Percentiles rank a stretch among this genome's conserved stretches.
phyloP scores from a whole-genome alignment of 1,284 basidiomycete species.

The Cutaneotrichosporon dermatis region DNA sequence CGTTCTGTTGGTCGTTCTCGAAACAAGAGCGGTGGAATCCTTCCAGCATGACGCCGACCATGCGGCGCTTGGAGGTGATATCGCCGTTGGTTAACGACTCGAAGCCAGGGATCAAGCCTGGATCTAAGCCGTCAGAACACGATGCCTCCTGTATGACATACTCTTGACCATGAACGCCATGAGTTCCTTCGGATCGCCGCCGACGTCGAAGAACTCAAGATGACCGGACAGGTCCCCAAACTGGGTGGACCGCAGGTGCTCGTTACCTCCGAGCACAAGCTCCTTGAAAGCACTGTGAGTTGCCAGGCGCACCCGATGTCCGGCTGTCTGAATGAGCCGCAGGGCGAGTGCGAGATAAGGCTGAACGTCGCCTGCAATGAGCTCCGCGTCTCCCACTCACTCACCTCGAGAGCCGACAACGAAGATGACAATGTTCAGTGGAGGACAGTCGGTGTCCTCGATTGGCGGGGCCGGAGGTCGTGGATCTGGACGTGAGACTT shows the following conservation, averaged over 20 bases:
- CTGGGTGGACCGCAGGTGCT: constrained; percentile 53
- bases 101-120: constrained; percentile 18
- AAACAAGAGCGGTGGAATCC: constrained; percentile 59
- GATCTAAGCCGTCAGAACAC: constrained; percentile 17
- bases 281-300: constrained; percentile 61
- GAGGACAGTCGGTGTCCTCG: constrained; percentile 31
- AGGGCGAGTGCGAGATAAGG: constrained; percentile 65
- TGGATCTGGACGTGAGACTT: no score
- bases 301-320: constrained; percentile 63
- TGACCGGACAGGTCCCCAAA: constrained; percentile 48
- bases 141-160: constrained; percentile 24
- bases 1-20: constrained; percentile 52
- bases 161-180: constrained; percentile 49
- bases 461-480: not conserved
- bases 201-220: constrained; percentile 42
- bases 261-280: constrained; percentile 39
- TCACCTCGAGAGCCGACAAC: constrained; percentile 61
- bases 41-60: constrained; percentile 53
- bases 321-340: constrained; percentile 53
- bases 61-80: constrained; percentile 38
- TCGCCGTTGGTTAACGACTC: constrained; percentile 1
- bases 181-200: constrained; percentile 43
- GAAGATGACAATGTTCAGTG: constrained; percentile 61
- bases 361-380: constrained; percentile 60
- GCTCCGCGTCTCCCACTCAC: constrained; percentile 12